Evolutionary conservation across 208 protist species (phyloP), one percentile per base, ranked within the genome.

Genomic region (Naegleria fowleri): DNA sequence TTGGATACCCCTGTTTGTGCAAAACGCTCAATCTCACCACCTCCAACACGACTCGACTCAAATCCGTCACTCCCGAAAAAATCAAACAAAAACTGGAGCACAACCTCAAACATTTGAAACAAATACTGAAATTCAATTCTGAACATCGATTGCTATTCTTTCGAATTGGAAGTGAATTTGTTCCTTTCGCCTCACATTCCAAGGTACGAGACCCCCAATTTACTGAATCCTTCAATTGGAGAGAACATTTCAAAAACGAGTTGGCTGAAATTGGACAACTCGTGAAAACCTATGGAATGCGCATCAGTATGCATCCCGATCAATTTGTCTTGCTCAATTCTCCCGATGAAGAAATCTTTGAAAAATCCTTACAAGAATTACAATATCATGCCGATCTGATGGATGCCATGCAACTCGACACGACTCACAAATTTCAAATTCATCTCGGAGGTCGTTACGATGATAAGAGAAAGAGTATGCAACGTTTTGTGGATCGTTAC

Each of bases 391-490:
- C 85, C 19, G 41, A 88, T 38, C 19, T 88, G 36, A 39, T 88
- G 41, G 36, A 88, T 39, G 16, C 41, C 9, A 88, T 88, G 85
- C 29, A n/a, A 38, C 41, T 88, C 3, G 85, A 88, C 29, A 29
- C 85, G 5, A 88, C 85, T 19, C 85, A 88, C 19, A 88, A 88
- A 39, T 88, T 88, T 38, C 85, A 88, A 58, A 88, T 88, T 38
- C 85, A 88, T 58, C 5, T 88, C 5, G 85, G 85, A 39, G 85
- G 85, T 58, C 11, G 22, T 6, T 88, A 88, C 36, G 85, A 38
- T 13, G 85, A 88, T 29, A 88, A 88, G 41, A 11, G 36, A 38
- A 40, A 29, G 16, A 9, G 41, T n/a, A 88, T 88, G 41, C n/a
- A 88, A 58, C 7, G 85, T 36, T 88, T 88, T 36, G 43, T 88